Evolutionary conservation across 1,284 basidiomycete genomes (phyloP).

Genomic region (Moniliella sp.): DNA sequence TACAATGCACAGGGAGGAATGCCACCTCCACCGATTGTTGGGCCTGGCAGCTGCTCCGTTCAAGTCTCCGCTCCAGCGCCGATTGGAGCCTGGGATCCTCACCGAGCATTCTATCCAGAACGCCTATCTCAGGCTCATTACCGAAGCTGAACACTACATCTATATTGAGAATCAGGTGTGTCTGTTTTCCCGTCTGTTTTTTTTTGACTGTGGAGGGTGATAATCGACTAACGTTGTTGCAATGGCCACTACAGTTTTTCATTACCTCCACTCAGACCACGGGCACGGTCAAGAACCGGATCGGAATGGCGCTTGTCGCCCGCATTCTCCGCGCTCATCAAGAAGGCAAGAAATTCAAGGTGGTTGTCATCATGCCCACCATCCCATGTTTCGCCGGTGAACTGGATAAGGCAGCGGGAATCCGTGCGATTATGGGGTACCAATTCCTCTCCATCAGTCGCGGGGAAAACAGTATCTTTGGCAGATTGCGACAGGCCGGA

Average conservation of each 20-base stretch:
- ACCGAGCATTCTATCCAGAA: constrained; percentile 35
- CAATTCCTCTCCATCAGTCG: constrained; percentile 56
- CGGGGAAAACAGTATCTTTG: constrained; percentile 49
- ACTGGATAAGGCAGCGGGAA: constrained; percentile 35
- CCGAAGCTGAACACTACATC: constrained; percentile 61
- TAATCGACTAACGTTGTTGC: too few relatives aligned
- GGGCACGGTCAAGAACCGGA: constrained; percentile 38
- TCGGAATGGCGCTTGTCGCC: constrained; percentile 59
- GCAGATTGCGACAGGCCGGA: constrained; percentile 52
- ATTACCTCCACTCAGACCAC: constrained; percentile 4
- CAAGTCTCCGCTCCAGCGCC: constrained; percentile 59
- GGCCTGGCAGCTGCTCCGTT: constrained; percentile 39
- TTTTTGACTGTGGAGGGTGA: too few relatives aligned
- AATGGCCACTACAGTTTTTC: too few relatives aligned
- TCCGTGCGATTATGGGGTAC: constrained; percentile 49
- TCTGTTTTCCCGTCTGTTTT: too few relatives aligned
- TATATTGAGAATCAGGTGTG: constrained; percentile 42
- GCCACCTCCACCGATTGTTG: too few relatives aligned
- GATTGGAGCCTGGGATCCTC: constrained; percentile 82
- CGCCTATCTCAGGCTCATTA: constrained; percentile 55
- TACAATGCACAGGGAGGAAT: too few relatives aligned
- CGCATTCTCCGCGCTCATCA: constrained; percentile 53
- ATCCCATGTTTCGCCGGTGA: constrained; percentile 29
- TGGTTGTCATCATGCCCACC: constrained; percentile 44
- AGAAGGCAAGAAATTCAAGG: constrained; percentile 51